Evolutionary conservation across 768 basidiomycete genomes (phyloP).

Genomic region (Tephrocybe sp.): DNA sequence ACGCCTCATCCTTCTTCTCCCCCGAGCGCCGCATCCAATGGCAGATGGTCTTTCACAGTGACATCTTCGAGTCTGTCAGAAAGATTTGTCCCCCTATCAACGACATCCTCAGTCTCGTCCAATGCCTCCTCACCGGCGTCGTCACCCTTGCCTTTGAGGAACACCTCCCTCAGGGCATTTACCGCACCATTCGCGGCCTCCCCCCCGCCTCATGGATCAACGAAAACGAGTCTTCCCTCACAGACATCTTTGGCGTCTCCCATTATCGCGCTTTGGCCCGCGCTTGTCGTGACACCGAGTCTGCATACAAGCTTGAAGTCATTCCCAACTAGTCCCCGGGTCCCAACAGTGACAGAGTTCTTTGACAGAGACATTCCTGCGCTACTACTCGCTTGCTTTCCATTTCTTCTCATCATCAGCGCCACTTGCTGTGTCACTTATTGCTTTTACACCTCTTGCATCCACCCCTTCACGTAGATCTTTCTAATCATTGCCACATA

Average conservation of each 20-base stretch:
- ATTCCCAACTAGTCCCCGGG: conserved; percentile 30
- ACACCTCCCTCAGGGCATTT: conserved; percentile 63
- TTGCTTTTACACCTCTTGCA: conserved; percentile 26
- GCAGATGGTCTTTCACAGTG: conserved; percentile 88
- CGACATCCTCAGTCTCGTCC: conserved; percentile 67
- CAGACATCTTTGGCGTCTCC: conserved; percentile 70
- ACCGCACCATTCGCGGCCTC: conserved; percentile 75
- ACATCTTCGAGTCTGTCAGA: conserved; percentile 70
- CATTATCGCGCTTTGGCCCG: conserved; percentile 73
- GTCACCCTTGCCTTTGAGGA: conserved; percentile 78
- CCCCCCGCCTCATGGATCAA: conserved; percentile 79
- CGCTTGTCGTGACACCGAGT: conserved; percentile 69
- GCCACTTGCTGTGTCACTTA: too few relatives aligned
- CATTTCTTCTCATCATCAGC: conserved; percentile 26
- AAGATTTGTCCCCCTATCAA: conserved; percentile 68
- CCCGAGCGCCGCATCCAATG: conserved; percentile 83
- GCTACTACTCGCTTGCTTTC: conserved; percentile 24
- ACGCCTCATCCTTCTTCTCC: conserved; percentile 84
- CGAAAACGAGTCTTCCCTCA: conserved; percentile 63
- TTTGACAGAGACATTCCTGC: conserved; percentile 15
- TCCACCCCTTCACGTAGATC: conserved; percentile 22
- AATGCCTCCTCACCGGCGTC: conserved; percentile 72
- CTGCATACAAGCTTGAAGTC: conserved; percentile 75
- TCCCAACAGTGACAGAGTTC: conserved; percentile 11
- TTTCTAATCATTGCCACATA: conserved; percentile 18